Percentiles rank a stretch among this genome's conserved stretches.
These are phyloP conservation scores for Stachybotrys elegans DNA, from an alignment of 2,329 filamentous ascomycete species.

Conservation along the genomic window DNA sequence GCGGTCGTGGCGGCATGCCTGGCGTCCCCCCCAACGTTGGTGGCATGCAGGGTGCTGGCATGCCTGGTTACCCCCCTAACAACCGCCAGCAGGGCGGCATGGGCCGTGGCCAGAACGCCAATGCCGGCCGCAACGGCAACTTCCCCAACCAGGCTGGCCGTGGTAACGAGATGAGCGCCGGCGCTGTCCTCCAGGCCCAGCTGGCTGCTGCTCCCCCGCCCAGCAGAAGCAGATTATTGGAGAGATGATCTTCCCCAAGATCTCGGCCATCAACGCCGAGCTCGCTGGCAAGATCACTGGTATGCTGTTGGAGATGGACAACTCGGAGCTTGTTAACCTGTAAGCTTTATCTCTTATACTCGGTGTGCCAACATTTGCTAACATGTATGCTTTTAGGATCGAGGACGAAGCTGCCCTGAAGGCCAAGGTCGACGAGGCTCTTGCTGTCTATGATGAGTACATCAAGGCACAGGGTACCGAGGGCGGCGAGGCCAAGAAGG, in stretches of 20 bases:
- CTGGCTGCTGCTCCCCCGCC: conserved; percentile 52
- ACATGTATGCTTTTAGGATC: conserved; percentile 55
- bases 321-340: conserved; percentile 88
- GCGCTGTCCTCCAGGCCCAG: conserved; percentile 50
- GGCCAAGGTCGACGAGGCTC: conserved; percentile 94
- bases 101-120: conserved; percentile 38
- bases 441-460: conserved; percentile 97
- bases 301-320: conserved; percentile 99
- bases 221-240: conserved; percentile 99
- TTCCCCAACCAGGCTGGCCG: conserved; percentile 44
- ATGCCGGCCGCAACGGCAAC: conserved; percentile 38
- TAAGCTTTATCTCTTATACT: conserved; percentile 51
- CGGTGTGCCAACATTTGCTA: conserved; percentile 12
- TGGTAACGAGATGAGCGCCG: conserved; percentile 26
- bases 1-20: conserved; percentile 68
- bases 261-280: conserved; percentile 87
- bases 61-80: conserved; percentile 55
- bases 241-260: conserved; percentile 98
- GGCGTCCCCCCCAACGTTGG: conserved; percentile 64
- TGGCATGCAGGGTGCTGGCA: conserved; percentile 44
- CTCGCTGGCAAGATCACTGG: conserved; percentile 98
- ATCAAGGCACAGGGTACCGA: conserved; percentile 71
- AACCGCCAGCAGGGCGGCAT: conserved; percentile 46
- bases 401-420: conserved; percentile 85
- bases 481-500: conserved; percentile 37